phyloP scores from a whole-genome alignment of 257 asterid genomes.

The Phtheirospermum japonicum region DNA sequence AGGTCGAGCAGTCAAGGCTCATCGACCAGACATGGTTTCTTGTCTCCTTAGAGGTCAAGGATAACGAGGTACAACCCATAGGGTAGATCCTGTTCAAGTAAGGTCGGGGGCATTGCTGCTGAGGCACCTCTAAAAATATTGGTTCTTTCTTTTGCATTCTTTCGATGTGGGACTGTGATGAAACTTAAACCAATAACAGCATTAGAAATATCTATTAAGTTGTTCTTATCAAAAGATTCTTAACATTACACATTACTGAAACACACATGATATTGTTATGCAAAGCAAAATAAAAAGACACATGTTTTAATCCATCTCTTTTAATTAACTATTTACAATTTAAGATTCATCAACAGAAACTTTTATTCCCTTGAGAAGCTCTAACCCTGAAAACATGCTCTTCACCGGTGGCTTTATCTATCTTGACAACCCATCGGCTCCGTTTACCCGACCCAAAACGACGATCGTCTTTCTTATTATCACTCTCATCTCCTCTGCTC shows the following conservation, averaged over 20 bases:
- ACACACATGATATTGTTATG: too few species aligned
- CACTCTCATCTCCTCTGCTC: conserved; percentile 34
- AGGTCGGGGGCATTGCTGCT: neutral
- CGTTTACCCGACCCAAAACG: neutral
- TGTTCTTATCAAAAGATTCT: too few species aligned
- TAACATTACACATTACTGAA: too few species aligned
- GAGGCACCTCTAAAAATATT: neutral
- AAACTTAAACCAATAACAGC: neutral
- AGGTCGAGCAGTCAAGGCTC: neutral
- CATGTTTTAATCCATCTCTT: too few species aligned
- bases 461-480: conserved; percentile 1
- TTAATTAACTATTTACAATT: too few species aligned
- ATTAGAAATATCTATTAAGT: too few species aligned
- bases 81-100: conserved; percentile 5
- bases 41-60: neutral
- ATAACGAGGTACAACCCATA: conserved; percentile 1
- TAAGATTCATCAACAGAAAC: too few species aligned
- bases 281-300: too few species aligned
- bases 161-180: neutral
- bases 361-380: neutral
- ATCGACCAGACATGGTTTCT: neutral
- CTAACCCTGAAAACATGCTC: conserved; percentile 66
- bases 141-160: neutral
- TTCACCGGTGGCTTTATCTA: conserved; percentile 59
- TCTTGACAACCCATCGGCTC: conserved; percentile 59